phyloP scores from a whole-genome alignment of 768 basidiomycete species.

The Cyathus striatus region DNA sequence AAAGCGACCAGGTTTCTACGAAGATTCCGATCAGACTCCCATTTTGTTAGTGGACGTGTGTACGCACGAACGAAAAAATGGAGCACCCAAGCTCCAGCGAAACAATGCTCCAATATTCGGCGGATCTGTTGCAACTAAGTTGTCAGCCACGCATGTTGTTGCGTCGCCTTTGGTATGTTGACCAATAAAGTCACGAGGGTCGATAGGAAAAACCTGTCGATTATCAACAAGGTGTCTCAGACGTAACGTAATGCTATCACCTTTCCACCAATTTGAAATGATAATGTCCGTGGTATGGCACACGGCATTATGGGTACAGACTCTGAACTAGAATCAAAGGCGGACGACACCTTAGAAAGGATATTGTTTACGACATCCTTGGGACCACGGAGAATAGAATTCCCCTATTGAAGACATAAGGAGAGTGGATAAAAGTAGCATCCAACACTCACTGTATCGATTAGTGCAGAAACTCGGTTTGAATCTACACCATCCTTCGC shows the following conservation, averaged over 20 bases:
- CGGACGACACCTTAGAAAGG: slow-evolving; percentile 28
- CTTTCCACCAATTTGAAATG: slow-evolving; percentile 62
- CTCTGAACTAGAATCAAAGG: slow-evolving; percentile 16
- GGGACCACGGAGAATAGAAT: slow-evolving; percentile 68
- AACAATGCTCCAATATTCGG: slow-evolving; percentile 48
- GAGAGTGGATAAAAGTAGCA: background rate
- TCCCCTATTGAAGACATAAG: slow-evolving; percentile 39
- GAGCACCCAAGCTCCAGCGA: slow-evolving; percentile 70
- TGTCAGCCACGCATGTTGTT: slow-evolving; percentile 45
- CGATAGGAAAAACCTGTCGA: slow-evolving; percentile 54
- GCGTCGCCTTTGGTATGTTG: slow-evolving; percentile 28
- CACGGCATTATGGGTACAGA: slow-evolving; percentile 39
- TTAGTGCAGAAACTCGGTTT: slow-evolving; percentile 45
- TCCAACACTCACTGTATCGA: slow-evolving; percentile 51
- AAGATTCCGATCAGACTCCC: background rate
- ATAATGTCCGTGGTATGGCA: slow-evolving; percentile 45
- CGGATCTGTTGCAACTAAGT: slow-evolving; percentile 56
- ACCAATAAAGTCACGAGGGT: slow-evolving; percentile 64
- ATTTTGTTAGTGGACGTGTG: background rate
- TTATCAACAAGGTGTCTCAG: slow-evolving; percentile 1
- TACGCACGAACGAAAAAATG: slow-evolving; percentile 67
- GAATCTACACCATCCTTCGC: slow-evolving; percentile 24
- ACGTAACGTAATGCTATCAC: slow-evolving; percentile 11
- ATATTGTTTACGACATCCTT: slow-evolving; percentile 56
- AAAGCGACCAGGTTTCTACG: slow-evolving; percentile 57